Evolutionary conservation across 1,284 basidiomycete genomes (phyloP).

Genomic region (Cutaneotrichosporon daszewskae): DNA sequence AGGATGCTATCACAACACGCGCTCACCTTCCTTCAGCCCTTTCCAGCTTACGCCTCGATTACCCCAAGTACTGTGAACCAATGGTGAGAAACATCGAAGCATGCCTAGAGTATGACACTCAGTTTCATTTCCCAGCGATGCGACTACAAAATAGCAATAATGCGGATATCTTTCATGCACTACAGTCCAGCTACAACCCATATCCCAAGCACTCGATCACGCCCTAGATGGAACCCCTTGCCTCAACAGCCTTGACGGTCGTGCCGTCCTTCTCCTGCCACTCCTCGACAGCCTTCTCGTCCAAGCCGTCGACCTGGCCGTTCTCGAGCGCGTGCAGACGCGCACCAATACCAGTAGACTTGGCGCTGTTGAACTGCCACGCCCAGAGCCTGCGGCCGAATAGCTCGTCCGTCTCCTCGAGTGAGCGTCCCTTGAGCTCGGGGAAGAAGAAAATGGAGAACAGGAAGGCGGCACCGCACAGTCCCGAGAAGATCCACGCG

Average conservation of each 20-base stretch:
- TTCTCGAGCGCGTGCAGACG: not conserved
- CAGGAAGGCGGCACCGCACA: constrained; percentile 13
- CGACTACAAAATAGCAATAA: no score
- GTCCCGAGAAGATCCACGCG: not conserved
- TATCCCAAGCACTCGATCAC: no score
- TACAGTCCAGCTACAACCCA: no score
- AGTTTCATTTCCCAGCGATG: no score
- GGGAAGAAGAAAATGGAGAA: constrained; percentile 25
- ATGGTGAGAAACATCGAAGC: no score
- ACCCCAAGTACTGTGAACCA: no score
- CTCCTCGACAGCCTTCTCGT: not conserved
- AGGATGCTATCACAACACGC: no score
- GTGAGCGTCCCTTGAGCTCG: constrained; percentile 18
- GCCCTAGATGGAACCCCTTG: no score
- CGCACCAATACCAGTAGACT: constrained; percentile 5
- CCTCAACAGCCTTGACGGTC: not conserved
- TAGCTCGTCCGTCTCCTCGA: constrained; percentile 23
- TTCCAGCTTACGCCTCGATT: no score
- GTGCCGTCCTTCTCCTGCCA: not conserved
- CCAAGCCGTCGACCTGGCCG: not conserved
- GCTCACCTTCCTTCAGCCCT: no score
- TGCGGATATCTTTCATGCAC: no score
- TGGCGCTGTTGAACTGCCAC: constrained; percentile 15
- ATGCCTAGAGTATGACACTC: no score
- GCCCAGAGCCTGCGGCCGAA: constrained; percentile 18